These are phyloP conservation scores for Lachancea lanzarotensis DNA, from an alignment of 805 yeast species.

Conservation along the genomic window DNA sequence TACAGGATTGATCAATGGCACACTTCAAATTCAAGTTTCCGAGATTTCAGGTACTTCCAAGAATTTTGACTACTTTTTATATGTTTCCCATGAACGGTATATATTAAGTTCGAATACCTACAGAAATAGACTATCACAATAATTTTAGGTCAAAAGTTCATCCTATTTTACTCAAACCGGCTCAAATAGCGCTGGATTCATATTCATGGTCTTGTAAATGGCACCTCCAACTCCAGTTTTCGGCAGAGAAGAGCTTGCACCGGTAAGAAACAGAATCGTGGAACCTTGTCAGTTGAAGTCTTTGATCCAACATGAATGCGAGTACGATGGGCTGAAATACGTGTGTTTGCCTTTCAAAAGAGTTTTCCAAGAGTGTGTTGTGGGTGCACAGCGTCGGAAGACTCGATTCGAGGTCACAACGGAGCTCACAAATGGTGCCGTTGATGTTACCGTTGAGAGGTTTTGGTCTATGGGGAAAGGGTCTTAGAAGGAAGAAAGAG, in stretches of 20 bases:
- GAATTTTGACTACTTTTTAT: neutral
- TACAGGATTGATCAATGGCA: neutral
- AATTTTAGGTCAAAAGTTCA: too few relatives aligned
- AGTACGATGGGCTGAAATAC: constrained; percentile 37
- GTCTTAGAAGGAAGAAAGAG: neutral
- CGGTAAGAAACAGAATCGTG: constrained; percentile 18
- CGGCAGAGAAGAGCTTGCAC: constrained; percentile 33
- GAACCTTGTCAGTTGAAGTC: constrained; percentile 33
- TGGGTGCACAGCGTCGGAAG: constrained; percentile 20
- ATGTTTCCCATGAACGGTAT: neutral
- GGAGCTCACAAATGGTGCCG: constrained; percentile 26
- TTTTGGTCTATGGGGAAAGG: constrained; percentile 3
- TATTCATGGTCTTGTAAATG: too few relatives aligned
- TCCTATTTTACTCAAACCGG: too few relatives aligned
- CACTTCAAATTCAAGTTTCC: neutral
- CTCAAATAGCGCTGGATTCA: too few relatives aligned
- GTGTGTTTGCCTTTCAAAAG: constrained; percentile 45
- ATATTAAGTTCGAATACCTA: neutral
- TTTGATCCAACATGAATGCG: constrained; percentile 43
- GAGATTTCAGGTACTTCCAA: too few relatives aligned
- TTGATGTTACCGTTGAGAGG: constrained; percentile 2
- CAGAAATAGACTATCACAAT: neutral
- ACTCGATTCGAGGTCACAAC: constrained; percentile 39
- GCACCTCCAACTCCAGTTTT: constrained; percentile 48
- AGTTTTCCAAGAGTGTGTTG: constrained; percentile 39